phyloP scores from a whole-genome alignment of 2,329 filamentous ascomycete species.

The Periglandula ipomoeae region DNA sequence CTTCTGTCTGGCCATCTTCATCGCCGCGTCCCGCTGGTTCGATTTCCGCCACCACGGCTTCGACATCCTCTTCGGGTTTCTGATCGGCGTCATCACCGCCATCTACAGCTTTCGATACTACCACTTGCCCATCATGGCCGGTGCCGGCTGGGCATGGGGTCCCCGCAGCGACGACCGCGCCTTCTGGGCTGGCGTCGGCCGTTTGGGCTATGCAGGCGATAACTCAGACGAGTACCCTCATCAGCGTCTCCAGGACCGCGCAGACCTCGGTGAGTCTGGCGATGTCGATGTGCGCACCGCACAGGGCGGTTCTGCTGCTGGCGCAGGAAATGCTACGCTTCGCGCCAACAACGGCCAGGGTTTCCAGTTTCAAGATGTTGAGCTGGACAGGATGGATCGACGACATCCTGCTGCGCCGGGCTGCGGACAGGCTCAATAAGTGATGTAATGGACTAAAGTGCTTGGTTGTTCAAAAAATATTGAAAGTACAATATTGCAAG shows the following conservation, averaged over 20 bases:
- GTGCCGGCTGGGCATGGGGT: slow-evolving; percentile 85
- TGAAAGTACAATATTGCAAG: no score
- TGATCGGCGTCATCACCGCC: slow-evolving; percentile 63
- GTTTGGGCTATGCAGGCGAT: slow-evolving; percentile 43
- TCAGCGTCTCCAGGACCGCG: slow-evolving; percentile 9
- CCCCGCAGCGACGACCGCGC: slow-evolving; percentile 63
- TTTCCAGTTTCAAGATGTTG: slow-evolving; percentile 22
- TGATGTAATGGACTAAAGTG: not conserved
- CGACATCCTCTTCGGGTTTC: slow-evolving; percentile 77
- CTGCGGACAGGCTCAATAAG: slow-evolving; percentile 1
- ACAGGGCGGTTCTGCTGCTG: not conserved
- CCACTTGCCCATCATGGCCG: slow-evolving; percentile 64
- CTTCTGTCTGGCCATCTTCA: slow-evolving; percentile 66
- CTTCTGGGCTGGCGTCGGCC: slow-evolving; percentile 68
- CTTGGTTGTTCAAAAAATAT: no score
- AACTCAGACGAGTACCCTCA: slow-evolving; percentile 22
- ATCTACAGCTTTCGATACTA: slow-evolving; percentile 78
- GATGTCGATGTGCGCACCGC: slow-evolving; percentile 13
- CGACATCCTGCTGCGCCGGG: not conserved
- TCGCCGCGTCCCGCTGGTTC: slow-evolving; percentile 77
- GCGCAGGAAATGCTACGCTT: slow-evolving; percentile 1
- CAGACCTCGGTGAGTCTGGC: slow-evolving; percentile 18
- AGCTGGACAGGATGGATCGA: slow-evolving; percentile 16
- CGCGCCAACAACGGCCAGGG: slow-evolving; percentile 1
- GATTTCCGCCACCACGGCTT: slow-evolving; percentile 90